phyloP scores from a whole-genome alignment of 768 basidiomycete genomes.

The Lactarius tabidus region DNA sequence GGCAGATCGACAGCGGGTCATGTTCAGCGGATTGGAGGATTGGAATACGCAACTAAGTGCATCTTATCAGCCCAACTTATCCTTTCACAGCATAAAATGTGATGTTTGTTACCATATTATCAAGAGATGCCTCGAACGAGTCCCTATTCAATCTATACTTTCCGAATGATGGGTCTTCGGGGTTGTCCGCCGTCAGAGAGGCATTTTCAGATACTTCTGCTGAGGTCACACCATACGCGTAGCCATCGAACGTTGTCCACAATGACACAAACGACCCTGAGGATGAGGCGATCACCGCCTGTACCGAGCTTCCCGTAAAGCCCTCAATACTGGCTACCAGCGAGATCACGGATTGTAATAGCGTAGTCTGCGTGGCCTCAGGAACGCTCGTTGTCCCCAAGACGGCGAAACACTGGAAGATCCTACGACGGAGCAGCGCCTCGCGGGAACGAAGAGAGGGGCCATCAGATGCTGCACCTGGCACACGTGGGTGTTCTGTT shows the following conservation, averaged over 20 bases:
- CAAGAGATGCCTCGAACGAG: slow-evolving; percentile 73
- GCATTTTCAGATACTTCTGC: slow-evolving; percentile 51
- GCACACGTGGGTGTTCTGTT: slow-evolving; percentile 31
- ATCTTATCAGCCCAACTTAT: slow-evolving; percentile 1
- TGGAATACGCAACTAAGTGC: slow-evolving; percentile 63
- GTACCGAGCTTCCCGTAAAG: slow-evolving; percentile 77
- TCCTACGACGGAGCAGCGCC: slow-evolving; percentile 73
- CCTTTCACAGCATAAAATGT: not conserved
- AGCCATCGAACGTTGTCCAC: slow-evolving; percentile 86
- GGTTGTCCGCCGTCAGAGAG: slow-evolving; percentile 30
- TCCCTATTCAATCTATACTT: slow-evolving; percentile 67
- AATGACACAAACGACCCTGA: slow-evolving; percentile 79
- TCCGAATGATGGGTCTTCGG: slow-evolving; percentile 32
- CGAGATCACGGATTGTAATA: slow-evolving; percentile 77
- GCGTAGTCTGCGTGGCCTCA: slow-evolving; percentile 72
- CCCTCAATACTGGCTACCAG: slow-evolving; percentile 86
- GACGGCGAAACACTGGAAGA: slow-evolving; percentile 85
- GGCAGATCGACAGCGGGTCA: slow-evolving; percentile 71
- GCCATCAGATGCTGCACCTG: slow-evolving; percentile 34
- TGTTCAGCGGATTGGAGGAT: slow-evolving; percentile 83
- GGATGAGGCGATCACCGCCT: slow-evolving; percentile 87
- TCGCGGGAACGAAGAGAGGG: slow-evolving; percentile 74
- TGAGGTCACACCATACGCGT: slow-evolving; percentile 86
- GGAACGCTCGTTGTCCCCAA: slow-evolving; percentile 77
- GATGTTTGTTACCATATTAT: slow-evolving; percentile 56